phyloP scores from a whole-genome alignment of 805 yeast genomes.

The Candida boidinii region DNA sequence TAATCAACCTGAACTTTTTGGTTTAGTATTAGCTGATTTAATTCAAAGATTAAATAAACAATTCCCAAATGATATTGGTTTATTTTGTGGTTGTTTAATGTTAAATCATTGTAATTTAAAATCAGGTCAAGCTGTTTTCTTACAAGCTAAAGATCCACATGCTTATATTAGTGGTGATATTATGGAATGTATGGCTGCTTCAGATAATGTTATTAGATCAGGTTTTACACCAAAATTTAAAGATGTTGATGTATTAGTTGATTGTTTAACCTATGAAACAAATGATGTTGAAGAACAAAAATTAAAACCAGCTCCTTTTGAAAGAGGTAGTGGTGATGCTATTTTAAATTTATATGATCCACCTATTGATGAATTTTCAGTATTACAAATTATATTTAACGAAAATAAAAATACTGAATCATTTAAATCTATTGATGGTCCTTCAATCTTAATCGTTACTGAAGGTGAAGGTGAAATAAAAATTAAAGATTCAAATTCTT shows the following conservation, averaged over 20 bases:
- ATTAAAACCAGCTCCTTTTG: slow-evolving; percentile 57
- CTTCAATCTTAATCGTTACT: slow-evolving; percentile 79
- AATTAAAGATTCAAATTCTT: slow-evolving; percentile 32
- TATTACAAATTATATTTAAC: slow-evolving; percentile 69
- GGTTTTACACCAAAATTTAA: slow-evolving; percentile 99
- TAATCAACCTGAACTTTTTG: slow-evolving; percentile 49
- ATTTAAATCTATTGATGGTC: slow-evolving; percentile 66
- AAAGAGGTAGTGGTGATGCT: slow-evolving; percentile 60
- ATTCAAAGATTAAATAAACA: slow-evolving; percentile 73
- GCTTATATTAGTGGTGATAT: slow-evolving; percentile 97
- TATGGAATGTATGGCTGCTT: slow-evolving; percentile 99
- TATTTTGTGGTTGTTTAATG: slow-evolving; percentile 91
- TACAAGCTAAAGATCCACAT: slow-evolving; percentile 96
- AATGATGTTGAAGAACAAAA: slow-evolving; percentile 91
- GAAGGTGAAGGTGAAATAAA: slow-evolving; percentile 63
- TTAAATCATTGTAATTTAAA: slow-evolving; percentile 78
- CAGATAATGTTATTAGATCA: slow-evolving; percentile 96
- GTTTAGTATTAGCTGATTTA: slow-evolving; percentile 55
- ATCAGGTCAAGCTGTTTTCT: slow-evolving; percentile 93
- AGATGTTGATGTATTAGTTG: slow-evolving; percentile 84
- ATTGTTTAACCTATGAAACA: slow-evolving; percentile 82
- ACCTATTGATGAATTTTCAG: slow-evolving; percentile 94
- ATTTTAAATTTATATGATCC: slow-evolving; percentile 74
- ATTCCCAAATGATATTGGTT: slow-evolving; percentile 89
- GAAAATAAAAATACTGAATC: slow-evolving; percentile 41